These are phyloP conservation scores for Pseudocercospora pini-densiflorae DNA, from an alignment of 2,329 filamentous ascomycete genomes.

Conservation along the genomic window DNA sequence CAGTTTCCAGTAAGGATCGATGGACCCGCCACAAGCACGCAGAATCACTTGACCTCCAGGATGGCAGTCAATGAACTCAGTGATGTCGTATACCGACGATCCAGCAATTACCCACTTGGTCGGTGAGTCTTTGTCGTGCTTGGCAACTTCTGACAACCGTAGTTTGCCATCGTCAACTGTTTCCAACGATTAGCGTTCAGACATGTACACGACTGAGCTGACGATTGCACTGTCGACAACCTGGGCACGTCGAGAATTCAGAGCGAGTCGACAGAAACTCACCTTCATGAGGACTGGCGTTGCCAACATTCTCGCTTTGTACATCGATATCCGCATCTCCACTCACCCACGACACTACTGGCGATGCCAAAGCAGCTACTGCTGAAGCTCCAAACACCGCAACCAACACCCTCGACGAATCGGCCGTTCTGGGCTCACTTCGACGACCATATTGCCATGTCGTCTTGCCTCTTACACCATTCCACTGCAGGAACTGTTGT, in stretches of 20 bases:
- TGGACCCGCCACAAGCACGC: constrained; percentile 65
- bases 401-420: constrained; percentile 26
- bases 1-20: constrained; percentile 73
- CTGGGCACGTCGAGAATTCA: neutral
- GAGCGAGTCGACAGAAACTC: neutral
- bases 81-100: constrained; percentile 72
- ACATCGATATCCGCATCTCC: constrained; percentile 13
- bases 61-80: constrained; percentile 68
- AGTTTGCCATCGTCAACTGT: constrained; percentile 13
- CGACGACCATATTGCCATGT: constrained; percentile 17
- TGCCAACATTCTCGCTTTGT: neutral
- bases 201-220: neutral
- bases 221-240: neutral
- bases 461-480: constrained; percentile 23
- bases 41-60: constrained; percentile 72
- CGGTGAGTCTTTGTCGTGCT: constrained; percentile 48
- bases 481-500: constrained; percentile 22
- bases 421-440: constrained; percentile 22
- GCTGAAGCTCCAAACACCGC: constrained; percentile 28
- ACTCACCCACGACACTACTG: constrained; percentile 23
- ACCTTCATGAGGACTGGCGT: neutral
- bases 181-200: neutral
- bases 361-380: constrained; percentile 28
- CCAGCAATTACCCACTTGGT: constrained; percentile 68
- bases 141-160: constrained; percentile 37